Conservation (phyloP, 2,329 filamentous ascomycete genomes). For the Arthrinium puccinioides region DNA sequence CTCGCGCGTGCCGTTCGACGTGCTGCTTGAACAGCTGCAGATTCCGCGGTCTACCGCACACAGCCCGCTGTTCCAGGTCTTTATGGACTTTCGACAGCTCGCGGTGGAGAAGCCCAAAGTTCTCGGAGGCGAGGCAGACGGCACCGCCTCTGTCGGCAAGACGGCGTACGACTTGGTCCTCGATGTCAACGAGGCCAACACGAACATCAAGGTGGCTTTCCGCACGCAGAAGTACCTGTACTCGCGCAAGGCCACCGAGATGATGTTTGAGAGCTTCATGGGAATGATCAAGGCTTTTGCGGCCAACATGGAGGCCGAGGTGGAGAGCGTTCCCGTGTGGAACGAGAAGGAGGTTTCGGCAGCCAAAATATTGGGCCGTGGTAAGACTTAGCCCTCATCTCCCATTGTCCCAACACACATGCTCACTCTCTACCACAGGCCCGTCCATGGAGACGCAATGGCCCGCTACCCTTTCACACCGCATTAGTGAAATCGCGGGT, state of each 20-base stretch:
- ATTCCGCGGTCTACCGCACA: slow-evolving; percentile 24
- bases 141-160: neutral
- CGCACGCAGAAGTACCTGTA: slow-evolving; percentile 24
- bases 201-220: neutral
- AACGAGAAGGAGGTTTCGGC: slow-evolving; percentile 4
- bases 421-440: neutral
- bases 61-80: slow-evolving; percentile 32
- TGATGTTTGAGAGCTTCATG: slow-evolving; percentile 8
- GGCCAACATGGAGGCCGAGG: slow-evolving; percentile 7
- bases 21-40: slow-evolving; percentile 28
- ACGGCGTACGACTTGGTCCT: neutral
- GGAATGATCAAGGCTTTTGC: neutral
- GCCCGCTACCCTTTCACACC: slow-evolving; percentile 25
- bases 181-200: neutral
- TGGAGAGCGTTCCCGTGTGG: slow-evolving; percentile 10
- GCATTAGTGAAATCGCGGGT: slow-evolving; percentile 25
- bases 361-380: slow-evolving; percentile 2
- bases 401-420: neutral
- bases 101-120: neutral
- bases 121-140: neutral
- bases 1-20: slow-evolving; percentile 31
- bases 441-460: slow-evolving; percentile 17
- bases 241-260: neutral
- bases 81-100: slow-evolving; percentile 21
- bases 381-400: slow-evolving; percentile 8